Base-by-base conservation (phyloP, 2,329 filamentous ascomycete species). In the Fusarium palustre region DNA sequence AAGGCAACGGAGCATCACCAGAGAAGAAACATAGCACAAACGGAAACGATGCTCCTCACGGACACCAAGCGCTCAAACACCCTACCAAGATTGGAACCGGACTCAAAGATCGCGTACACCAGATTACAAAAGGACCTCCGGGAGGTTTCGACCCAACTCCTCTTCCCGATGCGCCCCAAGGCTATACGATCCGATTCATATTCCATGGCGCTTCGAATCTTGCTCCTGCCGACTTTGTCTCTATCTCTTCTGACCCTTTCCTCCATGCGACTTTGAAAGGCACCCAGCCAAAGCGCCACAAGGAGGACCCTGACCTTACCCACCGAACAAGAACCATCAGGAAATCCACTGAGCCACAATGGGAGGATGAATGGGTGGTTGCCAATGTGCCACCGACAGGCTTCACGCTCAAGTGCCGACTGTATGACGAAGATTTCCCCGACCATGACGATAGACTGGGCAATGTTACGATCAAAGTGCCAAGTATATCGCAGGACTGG, bases 361-460 rank as follows among this genome's bases (percentile, higher is more conserved):
- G 95, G 95, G 86, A 97, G 48, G 88, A 90, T 38, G 87, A 93
- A 64, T 98, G 95, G 95, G 85, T 93, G 24, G 91, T 98, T 25
- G 93, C 92, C 64, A 97, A 97, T 71, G 86, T 97, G 3, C 94
- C 95, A 0, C 83, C 90, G 0, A 88, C 87, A 0, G 94, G 94
- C 6, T 97, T 97, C 81, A 87, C 85, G 59, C 85, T 98, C 71
- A 97, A 97, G 77, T 93, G 92, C 65, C 87, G 92, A 55, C 81
- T 98, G 20, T 97, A 94, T 79, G 95, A 98, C 75, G 95, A 98
- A 78, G 95, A 98, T 79, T 89, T 90, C 34, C 88, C 90, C 2
- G 92, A 97, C 77, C 88, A 91, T 69, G 92, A 98, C 76, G 95
- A 98, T 79, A 87, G 93, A 28, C 85, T 98, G 22, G 95, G 95